Base-by-base conservation (phyloP, 805 yeast genomes). In the Zygoascus biomembranicola region DNA sequence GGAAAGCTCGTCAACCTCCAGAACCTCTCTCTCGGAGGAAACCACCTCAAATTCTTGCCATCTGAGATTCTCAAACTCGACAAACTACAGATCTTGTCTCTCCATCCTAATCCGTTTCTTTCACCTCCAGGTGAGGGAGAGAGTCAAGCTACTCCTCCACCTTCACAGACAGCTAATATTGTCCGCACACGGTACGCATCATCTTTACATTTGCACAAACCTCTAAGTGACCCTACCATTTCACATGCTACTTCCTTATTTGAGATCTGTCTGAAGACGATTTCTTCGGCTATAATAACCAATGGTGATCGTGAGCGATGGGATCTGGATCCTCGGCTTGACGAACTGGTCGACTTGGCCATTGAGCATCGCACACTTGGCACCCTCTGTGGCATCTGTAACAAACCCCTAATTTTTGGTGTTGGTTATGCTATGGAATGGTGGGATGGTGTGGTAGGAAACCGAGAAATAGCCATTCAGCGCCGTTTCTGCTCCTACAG, bases 81-180 rank as follows among this genome's bases (percentile, higher is more conserved):
- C 8, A 39, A 55, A 8, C 63, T 72, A 45, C 51, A 53, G 16
- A 57, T 63, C 10, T 54, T 73, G 31, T 60, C 70, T 4, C 59
- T 68, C n/a, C 58, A 63, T 41, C 74, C 75, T 9, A 72, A 72
- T 47, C 69, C 69, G 13, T 63, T 72, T 28, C 32, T 46, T 13
- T 50, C 55, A 39, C 56, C 56, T 11, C 69, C 68, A 1, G 52
- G 19, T 20, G n/a, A 19, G 5, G 37, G 35, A 18, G 49, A 35
- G 4, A 20, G 48, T 35, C 28, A 20, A 43, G 42, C n/a, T 43
- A 37, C 26, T 9, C 35, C 19, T 14, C 42, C 42, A 13, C 45
- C 32, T 11, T 20, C 45, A 5, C 51, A 37, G 32, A 37, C 26
- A 8, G 32, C 18, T n/a, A 19, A 11, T 16, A 46, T 14, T 8